Percentiles rank a stretch among this genome's conserved stretches.
Evolutionary conservation across 805 yeast genomes (phyloP).

Genomic region (Cyberlindnera xishuangbannaensis): DNA sequence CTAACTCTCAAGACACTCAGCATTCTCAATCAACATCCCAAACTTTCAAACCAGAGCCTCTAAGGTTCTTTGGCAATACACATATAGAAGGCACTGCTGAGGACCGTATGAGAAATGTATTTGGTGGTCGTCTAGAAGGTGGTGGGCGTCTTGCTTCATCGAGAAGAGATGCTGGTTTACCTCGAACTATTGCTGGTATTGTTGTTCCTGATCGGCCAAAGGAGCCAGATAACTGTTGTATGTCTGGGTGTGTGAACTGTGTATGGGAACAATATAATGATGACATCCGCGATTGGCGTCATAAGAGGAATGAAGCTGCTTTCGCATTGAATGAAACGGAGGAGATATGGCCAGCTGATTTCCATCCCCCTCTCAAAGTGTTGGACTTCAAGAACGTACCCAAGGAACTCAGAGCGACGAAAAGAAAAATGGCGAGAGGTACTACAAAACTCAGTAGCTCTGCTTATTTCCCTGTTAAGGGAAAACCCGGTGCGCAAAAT

Average conservation of each 20-base stretch:
- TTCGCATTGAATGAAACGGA: conserved; percentile 34
- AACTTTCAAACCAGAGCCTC: conserved; percentile 8
- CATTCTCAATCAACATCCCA: too few relatives aligned
- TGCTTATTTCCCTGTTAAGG: conserved; percentile 30
- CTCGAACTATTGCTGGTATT: conserved; percentile 50
- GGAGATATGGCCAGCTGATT: conserved; percentile 58
- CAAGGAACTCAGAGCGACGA: conserved; percentile 27
- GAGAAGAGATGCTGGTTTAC: conserved; percentile 20
- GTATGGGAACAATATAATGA: conserved; percentile 94
- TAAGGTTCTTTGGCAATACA: conserved; percentile 29
- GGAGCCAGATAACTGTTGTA: conserved; percentile 95
- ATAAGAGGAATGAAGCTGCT: conserved; percentile 53
- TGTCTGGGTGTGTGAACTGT: conserved; percentile 95
- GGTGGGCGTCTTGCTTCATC: conserved; percentile 38
- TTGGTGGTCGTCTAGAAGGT: conserved; percentile 54
- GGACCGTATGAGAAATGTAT: conserved; percentile 42
- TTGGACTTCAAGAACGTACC: conserved; percentile 41
- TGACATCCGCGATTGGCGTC: conserved; percentile 80
- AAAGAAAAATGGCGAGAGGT: conserved; percentile 21
- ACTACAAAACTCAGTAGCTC: conserved; percentile 23
- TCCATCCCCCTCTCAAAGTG: conserved; percentile 48
- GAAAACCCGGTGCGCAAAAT: conserved; percentile 29
- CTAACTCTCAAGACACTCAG: too few relatives aligned
- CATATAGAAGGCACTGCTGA: conserved; percentile 32
- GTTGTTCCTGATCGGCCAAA: conserved; percentile 75